Conservation (phyloP, 768 basidiomycete species). For the Psilocybe subaeruginosa region DNA sequence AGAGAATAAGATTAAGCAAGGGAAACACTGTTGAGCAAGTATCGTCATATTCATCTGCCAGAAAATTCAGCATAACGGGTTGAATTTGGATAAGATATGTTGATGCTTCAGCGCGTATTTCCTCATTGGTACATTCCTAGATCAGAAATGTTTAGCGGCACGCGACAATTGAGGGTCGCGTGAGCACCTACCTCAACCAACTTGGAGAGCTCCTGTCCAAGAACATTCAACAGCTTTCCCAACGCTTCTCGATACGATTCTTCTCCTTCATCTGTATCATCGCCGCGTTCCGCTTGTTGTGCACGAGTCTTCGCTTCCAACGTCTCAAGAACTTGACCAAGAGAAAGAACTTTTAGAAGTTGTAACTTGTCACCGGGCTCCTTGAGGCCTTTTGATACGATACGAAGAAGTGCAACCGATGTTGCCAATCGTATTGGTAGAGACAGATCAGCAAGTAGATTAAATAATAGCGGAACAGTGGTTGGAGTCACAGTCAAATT, state of each 20-base stretch:
- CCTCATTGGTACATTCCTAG: slow-evolving; percentile 64
- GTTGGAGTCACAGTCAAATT: slow-evolving; percentile 91
- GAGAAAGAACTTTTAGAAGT: slow-evolving; percentile 85
- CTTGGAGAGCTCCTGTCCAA: slow-evolving; percentile 84
- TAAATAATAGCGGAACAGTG: slow-evolving; percentile 85
- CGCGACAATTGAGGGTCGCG: slow-evolving; percentile 23
- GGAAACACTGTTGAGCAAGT: slow-evolving; percentile 86
- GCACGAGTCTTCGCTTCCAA: slow-evolving; percentile 76
- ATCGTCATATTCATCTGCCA: slow-evolving; percentile 90
- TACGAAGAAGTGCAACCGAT: slow-evolving; percentile 75
- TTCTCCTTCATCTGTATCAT: slow-evolving; percentile 81
- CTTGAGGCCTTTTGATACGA: slow-evolving; percentile 92
- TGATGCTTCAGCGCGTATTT: slow-evolving; percentile 65
- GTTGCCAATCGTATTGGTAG: slow-evolving; percentile 84
- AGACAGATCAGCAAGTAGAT: slow-evolving; percentile 76
- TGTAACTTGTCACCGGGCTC: slow-evolving; percentile 89
- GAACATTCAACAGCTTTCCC: slow-evolving; percentile 78
- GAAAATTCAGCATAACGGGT: slow-evolving; percentile 84
- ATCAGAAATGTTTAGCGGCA: slow-evolving; percentile 8
- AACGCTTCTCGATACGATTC: slow-evolving; percentile 89
- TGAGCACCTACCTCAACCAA: slow-evolving; percentile 70
- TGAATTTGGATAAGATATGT: slow-evolving; percentile 66
- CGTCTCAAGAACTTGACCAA: slow-evolving; percentile 80
- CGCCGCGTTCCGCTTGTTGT: slow-evolving; percentile 67
- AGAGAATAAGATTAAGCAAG: slow-evolving; percentile 73